phyloP scores from a whole-genome alignment of 2,329 filamentous ascomycete genomes.

The Cordyceps pruinosa region DNA sequence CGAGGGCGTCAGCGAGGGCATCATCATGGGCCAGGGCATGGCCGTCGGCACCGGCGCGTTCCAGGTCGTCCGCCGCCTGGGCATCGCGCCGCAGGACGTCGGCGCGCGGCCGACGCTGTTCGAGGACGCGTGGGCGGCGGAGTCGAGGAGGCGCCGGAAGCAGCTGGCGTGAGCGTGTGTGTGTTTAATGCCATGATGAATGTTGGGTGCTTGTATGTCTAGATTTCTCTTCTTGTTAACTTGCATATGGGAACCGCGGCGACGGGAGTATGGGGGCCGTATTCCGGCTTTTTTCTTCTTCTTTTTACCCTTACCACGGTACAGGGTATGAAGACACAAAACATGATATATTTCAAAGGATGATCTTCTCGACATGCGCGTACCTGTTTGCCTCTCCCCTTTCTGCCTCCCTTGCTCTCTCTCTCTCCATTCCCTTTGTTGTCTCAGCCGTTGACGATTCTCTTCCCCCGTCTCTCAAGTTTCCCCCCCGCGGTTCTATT shows the following conservation, averaged over 20 bases:
- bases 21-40: conserved; percentile 97
- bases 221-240: not conserved
- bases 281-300: no score
- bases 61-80: conserved; percentile 74
- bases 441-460: no score
- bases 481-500: no score
- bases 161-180: not conserved
- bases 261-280: not conserved
- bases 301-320: no score
- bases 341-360: no score
- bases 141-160: conserved; percentile 17
- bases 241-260: not conserved
- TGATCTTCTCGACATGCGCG: no score
- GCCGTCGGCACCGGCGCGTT: conserved; percentile 85
- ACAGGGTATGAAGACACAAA: no score
- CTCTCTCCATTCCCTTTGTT: no score
- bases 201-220: no score
- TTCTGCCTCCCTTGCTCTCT: no score
- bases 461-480: no score
- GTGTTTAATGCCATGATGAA: conserved; percentile 2
- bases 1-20: conserved; percentile 90
- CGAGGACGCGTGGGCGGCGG: conserved; percentile 56
- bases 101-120: conserved; percentile 57
- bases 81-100: conserved; percentile 55
- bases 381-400: no score